These are phyloP conservation scores for Aegilops speltoides DNA, from an alignment of 176 grass and related monocot genomes.

Conservation along the genomic window DNA sequence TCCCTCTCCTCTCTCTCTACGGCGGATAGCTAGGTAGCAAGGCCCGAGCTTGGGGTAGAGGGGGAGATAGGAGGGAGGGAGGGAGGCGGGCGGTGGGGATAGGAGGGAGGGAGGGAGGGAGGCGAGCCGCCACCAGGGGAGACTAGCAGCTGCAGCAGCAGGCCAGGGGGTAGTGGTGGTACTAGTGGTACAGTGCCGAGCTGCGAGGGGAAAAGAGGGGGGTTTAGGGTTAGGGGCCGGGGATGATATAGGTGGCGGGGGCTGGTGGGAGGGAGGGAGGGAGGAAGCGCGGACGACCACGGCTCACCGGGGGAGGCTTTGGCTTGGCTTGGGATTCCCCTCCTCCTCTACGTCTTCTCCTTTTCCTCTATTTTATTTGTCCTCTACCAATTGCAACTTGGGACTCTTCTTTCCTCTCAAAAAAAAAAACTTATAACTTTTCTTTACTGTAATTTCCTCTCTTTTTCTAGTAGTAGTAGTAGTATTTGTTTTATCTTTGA, in stretches of 20 bases:
- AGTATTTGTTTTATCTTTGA: no score
- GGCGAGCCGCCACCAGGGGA: constrained; percentile 53
- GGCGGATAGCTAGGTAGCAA: constrained; percentile 28
- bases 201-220: constrained; percentile 31
- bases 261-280: background rate
- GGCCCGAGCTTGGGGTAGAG: constrained; percentile 10
- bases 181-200: background rate
- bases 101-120: constrained; percentile 14
- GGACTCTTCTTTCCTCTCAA: background rate
- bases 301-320: constrained; percentile 5
- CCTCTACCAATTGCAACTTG: background rate
- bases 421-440: background rate
- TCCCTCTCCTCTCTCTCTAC: constrained; percentile 3
- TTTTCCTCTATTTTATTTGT: background rate
- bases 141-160: constrained; percentile 14
- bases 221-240: constrained; percentile 15
- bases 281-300: constrained; percentile 36
- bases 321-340: constrained; percentile 22
- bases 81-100: constrained; percentile 8
- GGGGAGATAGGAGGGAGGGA: background rate
- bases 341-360: constrained; percentile 1
- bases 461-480: no score
- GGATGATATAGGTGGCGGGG: constrained; percentile 31
- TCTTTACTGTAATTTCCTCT: background rate
- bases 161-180: background rate